A percentile compares a stretch with the other conserved stretches of the same genome.
Evolutionary conservation across 1,284 basidiomycete species (phyloP).

Genomic region (Agroathelia rolfsii): DNA sequence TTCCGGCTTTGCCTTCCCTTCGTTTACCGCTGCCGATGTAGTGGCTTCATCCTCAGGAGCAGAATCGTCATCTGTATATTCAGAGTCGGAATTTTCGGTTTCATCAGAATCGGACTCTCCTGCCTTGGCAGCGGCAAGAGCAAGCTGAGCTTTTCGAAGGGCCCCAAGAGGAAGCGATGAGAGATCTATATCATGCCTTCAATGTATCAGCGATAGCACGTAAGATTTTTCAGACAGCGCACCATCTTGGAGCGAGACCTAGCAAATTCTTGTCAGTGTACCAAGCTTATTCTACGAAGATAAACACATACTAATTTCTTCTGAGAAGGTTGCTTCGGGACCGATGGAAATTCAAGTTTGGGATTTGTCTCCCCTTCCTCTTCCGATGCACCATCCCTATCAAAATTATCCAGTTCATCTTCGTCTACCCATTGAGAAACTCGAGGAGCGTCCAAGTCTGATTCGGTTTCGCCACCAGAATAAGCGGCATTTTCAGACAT

Average conservation of each 20-base stretch:
- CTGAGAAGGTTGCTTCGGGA: slow-evolving; percentile 16
- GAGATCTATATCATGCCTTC: slow-evolving; percentile 38
- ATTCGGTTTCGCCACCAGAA: too few species aligned
- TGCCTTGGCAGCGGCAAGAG: slow-evolving; percentile 32
- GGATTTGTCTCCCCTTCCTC: too few species aligned
- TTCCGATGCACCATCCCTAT: too few species aligned
- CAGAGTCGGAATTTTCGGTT: slow-evolving; percentile 18
- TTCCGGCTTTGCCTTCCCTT: slow-evolving; percentile 25
- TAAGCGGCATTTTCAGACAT: too few species aligned
- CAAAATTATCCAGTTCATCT: slow-evolving; percentile 27
- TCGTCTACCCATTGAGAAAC: slow-evolving; percentile 51
- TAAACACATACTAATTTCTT: slow-evolving; percentile 21
- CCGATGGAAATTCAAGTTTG: too few species aligned
- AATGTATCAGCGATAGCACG: too few species aligned
- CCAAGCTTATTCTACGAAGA: slow-evolving; percentile 1
- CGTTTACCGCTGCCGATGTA: too few species aligned
- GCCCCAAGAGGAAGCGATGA: slow-evolving; percentile 54
- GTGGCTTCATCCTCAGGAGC: slow-evolving; percentile 19
- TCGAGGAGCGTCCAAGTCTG: slow-evolving; percentile 37
- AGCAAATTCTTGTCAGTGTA: too few species aligned
- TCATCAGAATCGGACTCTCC: slow-evolving; percentile 23
- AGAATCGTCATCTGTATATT: slow-evolving; percentile 22
- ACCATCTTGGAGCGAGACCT: slow-evolving; percentile 31
- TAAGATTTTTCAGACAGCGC: too few species aligned
- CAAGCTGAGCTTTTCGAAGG: slow-evolving; percentile 53